A percentile compares a stretch with the other conserved stretches of the same genome.
These are phyloP conservation scores for Paramecium caudatum DNA, from an alignment of 73 alveolate genomes.

Conservation along the genomic window DNA sequence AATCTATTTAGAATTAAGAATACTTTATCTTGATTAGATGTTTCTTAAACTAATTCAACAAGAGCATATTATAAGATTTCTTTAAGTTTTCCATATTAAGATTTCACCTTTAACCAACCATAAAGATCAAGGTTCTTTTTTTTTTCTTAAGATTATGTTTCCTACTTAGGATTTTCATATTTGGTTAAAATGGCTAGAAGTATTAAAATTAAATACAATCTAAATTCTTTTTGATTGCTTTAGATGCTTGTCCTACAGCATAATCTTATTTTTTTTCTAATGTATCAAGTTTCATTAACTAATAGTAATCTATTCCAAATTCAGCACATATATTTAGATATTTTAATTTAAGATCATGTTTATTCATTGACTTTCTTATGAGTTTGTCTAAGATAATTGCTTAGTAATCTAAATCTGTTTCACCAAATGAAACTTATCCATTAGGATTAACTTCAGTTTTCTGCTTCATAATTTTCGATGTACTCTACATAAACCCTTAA, in stretches of 20 bases:
- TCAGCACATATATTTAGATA: conserved; percentile 24
- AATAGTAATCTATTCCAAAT: conserved; percentile 26
- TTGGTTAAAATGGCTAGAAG: not conserved
- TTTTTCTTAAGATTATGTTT: not conserved
- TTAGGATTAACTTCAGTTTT: not conserved
- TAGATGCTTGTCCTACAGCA: conserved; percentile 1
- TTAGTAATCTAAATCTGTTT: conserved; percentile 42
- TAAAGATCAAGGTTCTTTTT: not conserved
- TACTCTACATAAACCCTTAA: not conserved
- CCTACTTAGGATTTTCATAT: not conserved
- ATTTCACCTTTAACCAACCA: conserved; percentile 61
- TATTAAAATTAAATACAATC: not conserved
- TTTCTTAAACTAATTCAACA: conserved; percentile 28
- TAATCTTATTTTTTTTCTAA: conserved; percentile 39
- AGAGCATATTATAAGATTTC: conserved; percentile 29
- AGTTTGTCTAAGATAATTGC: conserved; percentile 27
- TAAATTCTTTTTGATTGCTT: not conserved
- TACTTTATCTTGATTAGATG: conserved; percentile 39
- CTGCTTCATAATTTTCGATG: not conserved
- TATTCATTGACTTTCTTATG: not conserved
- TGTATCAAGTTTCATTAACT: not conserved
- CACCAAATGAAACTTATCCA: not conserved
- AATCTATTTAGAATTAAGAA: not conserved
- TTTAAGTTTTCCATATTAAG: conserved; percentile 26
- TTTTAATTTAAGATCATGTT: not conserved